These are phyloP conservation scores for Fusarium setosum DNA, from an alignment of 2,329 filamentous ascomycete genomes.

Conservation along the genomic window DNA sequence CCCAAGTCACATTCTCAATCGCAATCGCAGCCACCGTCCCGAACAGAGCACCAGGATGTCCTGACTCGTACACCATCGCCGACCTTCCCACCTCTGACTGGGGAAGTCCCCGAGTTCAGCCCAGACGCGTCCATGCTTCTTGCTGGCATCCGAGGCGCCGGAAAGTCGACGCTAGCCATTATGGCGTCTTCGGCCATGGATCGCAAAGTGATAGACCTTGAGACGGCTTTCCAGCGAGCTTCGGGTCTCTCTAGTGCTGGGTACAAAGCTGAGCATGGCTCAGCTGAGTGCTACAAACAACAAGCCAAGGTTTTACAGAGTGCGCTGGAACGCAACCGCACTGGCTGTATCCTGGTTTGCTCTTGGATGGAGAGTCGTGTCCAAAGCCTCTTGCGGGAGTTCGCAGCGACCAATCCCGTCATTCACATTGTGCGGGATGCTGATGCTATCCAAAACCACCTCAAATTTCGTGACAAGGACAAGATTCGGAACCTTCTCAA, in stretches of 20 bases:
- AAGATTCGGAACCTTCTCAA: slow-evolving; percentile 69
- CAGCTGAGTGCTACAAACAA: slow-evolving; percentile 69
- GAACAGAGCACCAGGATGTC: slow-evolving; percentile 33
- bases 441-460: slow-evolving; percentile 71
- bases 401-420: slow-evolving; percentile 73
- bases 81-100: slow-evolving; percentile 38
- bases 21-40: slow-evolving; percentile 19
- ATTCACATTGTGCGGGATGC: slow-evolving; percentile 76
- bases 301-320: slow-evolving; percentile 72
- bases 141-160: slow-evolving; percentile 78
- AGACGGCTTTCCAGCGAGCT: slow-evolving; percentile 73
- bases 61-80: slow-evolving; percentile 42
- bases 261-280: slow-evolving; percentile 73
- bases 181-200: slow-evolving; percentile 79
- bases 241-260: slow-evolving; percentile 70
- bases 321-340: slow-evolving; percentile 68
- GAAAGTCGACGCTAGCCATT: slow-evolving; percentile 80
- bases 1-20: slow-evolving; percentile 15
- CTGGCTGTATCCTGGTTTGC: slow-evolving; percentile 76
- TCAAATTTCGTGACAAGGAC: slow-evolving; percentile 65
- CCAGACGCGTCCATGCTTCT: slow-evolving; percentile 77
- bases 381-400: slow-evolving; percentile 70
- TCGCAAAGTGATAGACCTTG: slow-evolving; percentile 75
- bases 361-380: slow-evolving; percentile 75
- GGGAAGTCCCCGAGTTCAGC: slow-evolving; percentile 57